Percentiles rank a stretch among this genome's conserved stretches.
These are phyloP conservation scores for Epichloe coenophiala DNA, from an alignment of 2,329 filamentous ascomycete species.

Conservation along the genomic window DNA sequence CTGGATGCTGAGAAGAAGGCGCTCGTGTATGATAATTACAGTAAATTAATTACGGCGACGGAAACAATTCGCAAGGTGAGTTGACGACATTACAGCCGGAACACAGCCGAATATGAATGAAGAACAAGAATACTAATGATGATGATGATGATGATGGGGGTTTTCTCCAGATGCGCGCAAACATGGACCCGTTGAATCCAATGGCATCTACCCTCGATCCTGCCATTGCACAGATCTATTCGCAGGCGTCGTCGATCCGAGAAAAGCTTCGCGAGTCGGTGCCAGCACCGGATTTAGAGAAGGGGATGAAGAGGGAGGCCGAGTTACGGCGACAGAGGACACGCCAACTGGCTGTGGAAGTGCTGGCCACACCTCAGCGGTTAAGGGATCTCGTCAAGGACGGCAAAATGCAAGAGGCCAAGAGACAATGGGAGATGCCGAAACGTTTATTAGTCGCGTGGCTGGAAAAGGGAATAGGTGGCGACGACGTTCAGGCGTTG, in stretches of 20 bases:
- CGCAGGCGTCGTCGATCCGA: constrained; percentile 41
- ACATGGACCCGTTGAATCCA: constrained; percentile 67
- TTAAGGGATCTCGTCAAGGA: constrained; percentile 43
- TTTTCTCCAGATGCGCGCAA: constrained; percentile 52
- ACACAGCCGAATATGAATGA: background rate
- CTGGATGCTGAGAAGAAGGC: constrained; percentile 95
- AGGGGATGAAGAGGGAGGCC: constrained; percentile 21
- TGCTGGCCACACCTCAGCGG: constrained; percentile 45
- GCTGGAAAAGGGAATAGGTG: constrained; percentile 41
- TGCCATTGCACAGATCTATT: constrained; percentile 63
- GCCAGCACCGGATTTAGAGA: constrained; percentile 30
- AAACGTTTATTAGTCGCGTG: constrained; percentile 37
- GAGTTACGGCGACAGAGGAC: constrained; percentile 23
- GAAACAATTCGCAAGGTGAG: constrained; percentile 75
- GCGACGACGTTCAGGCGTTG: constrained; percentile 37
- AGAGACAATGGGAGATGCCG: constrained; percentile 41
- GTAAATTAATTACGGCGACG: constrained; percentile 89
- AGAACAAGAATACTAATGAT: background rate
- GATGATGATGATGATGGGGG: no score
- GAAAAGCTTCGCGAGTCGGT: constrained; percentile 35
- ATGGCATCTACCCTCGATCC: constrained; percentile 60
- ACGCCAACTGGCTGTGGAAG: constrained; percentile 47
- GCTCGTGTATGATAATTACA: constrained; percentile 96
- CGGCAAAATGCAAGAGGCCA: constrained; percentile 48
- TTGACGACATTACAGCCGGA: background rate